Evolutionary conservation across 2,329 filamentous ascomycete species (phyloP).

Genomic region (Ascochyta fabae): DNA sequence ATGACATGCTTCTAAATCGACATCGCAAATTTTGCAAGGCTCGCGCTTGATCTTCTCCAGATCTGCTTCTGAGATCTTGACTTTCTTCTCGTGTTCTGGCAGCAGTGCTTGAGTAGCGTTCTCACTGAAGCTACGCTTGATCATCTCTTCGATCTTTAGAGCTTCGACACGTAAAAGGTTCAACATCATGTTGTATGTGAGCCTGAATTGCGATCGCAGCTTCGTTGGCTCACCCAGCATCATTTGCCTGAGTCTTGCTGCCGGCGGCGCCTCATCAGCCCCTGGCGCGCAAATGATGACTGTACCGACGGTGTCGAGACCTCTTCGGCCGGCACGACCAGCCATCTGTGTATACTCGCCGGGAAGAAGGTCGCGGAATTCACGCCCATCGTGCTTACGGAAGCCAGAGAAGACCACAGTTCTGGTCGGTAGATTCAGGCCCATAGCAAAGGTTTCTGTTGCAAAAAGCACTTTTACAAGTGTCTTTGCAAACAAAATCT

Average conservation of each 20-base stretch:
- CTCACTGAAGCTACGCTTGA: constrained; percentile 98
- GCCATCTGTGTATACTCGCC: constrained; percentile 99
- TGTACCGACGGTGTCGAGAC: constrained; percentile 88
- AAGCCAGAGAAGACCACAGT: constrained; percentile 98
- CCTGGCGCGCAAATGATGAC: constrained; percentile 89
- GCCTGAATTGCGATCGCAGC: constrained; percentile 90
- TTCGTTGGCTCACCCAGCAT: constrained; percentile 96
- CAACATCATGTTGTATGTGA: constrained; percentile 99
- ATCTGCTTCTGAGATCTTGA: constrained; percentile 90
- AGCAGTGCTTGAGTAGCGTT: constrained; percentile 94
- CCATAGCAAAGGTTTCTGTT: constrained; percentile 99
- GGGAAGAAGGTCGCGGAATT: constrained; percentile 87
- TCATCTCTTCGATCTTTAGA: constrained; percentile 99
- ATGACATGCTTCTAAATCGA: constrained; percentile 80
- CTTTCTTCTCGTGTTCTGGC: constrained; percentile 93
- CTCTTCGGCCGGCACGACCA: constrained; percentile 88
- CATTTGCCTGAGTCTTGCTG: constrained; percentile 84
- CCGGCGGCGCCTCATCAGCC: constrained; percentile 86
- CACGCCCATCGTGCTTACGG: constrained; percentile 92
- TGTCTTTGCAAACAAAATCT: constrained; percentile 93
- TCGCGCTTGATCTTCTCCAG: constrained; percentile 89
- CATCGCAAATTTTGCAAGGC: constrained; percentile 80
- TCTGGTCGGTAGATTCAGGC: constrained; percentile 90
- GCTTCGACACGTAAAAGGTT: constrained; percentile 95
- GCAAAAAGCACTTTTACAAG: constrained; percentile 97